Percentiles rank a stretch among this genome's conserved stretches.
Conservation (phyloP, 306 rosid genomes). For the Fragaria vesca region DNA sequence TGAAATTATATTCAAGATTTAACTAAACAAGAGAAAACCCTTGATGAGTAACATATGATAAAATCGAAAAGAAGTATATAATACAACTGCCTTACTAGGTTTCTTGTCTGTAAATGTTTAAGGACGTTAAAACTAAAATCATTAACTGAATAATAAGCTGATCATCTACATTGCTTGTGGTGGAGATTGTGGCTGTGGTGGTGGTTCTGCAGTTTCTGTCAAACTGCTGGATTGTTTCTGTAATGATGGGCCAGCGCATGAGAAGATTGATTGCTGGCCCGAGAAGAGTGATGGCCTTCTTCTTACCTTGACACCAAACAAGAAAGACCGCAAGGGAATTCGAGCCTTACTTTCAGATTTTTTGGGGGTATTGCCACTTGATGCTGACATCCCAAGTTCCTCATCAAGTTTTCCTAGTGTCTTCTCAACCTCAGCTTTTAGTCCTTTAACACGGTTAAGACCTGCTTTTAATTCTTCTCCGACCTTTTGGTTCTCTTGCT, state of each 20-base stretch:
- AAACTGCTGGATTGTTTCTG: slow-evolving; percentile 46
- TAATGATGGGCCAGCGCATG: slow-evolving; percentile 54
- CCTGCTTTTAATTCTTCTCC: slow-evolving; percentile 59
- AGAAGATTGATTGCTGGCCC: slow-evolving; percentile 39
- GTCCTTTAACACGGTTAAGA: slow-evolving; percentile 44
- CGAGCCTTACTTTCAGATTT: slow-evolving; percentile 38
- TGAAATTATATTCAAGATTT: background rate
- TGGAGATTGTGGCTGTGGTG: slow-evolving; percentile 20
- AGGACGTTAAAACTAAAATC: background rate
- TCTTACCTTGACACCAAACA: slow-evolving; percentile 80
- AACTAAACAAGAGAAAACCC: background rate
- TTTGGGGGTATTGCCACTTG: slow-evolving; percentile 29
- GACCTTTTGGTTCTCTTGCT: slow-evolving; percentile 70
- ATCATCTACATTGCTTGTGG: slow-evolving; percentile 14
- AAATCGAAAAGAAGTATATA: background rate
- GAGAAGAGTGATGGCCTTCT: slow-evolving; percentile 53
- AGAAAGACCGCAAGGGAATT: slow-evolving; percentile 72
- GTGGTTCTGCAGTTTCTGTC: slow-evolving; percentile 24
- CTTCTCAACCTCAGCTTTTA: slow-evolving; percentile 56
- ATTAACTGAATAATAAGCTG: background rate
- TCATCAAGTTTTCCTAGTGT: slow-evolving; percentile 47
- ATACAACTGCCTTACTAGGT: background rate
- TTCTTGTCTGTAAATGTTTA: slow-evolving; percentile 1
- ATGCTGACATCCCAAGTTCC: slow-evolving; percentile 42
- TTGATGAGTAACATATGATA: background rate